Percentiles rank a stretch among this genome's conserved stretches.
Conservation (phyloP, 2,329 filamentous ascomycete species). For the Botrytis fragariae region DNA sequence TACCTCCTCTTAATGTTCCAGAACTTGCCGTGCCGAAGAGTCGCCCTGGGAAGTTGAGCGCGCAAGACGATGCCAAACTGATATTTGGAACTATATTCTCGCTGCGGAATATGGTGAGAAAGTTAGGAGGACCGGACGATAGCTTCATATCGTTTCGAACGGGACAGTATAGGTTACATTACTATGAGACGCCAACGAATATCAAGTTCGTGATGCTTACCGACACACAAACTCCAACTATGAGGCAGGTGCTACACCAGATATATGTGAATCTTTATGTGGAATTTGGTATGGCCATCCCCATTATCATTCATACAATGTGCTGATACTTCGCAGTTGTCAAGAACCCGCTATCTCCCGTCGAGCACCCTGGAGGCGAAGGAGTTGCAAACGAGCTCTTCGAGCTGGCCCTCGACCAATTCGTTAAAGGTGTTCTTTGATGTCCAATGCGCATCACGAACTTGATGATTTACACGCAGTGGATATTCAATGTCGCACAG, state of each 20-base stretch:
- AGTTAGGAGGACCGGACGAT: slow-evolving; percentile 89
- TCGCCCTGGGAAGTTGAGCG: slow-evolving; percentile 40
- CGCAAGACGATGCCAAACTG: slow-evolving; percentile 87
- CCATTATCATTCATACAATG: slow-evolving; percentile 22
- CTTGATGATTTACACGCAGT: not conserved
- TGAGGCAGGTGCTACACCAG: slow-evolving; percentile 92
- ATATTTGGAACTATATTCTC: slow-evolving; percentile 98
- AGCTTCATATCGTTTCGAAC: slow-evolving; percentile 94
- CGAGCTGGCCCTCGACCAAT: slow-evolving; percentile 72
- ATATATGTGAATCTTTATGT: slow-evolving; percentile 99
- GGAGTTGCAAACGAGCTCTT: slow-evolving; percentile 72
- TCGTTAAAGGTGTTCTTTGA: slow-evolving; percentile 62
- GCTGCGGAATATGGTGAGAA: slow-evolving; percentile 92
- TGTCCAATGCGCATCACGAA: not conserved
- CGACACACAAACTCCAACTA: slow-evolving; percentile 82
- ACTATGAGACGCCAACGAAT: slow-evolving; percentile 95
- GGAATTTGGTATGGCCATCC: slow-evolving; percentile 71
- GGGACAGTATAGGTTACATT: slow-evolving; percentile 95
- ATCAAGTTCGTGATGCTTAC: slow-evolving; percentile 97
- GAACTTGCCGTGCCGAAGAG: slow-evolving; percentile 36
- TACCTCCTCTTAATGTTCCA: slow-evolving; percentile 30
- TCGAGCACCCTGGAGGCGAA: slow-evolving; percentile 65
- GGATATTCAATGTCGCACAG: slow-evolving; percentile 1
- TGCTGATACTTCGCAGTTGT: slow-evolving; percentile 51
- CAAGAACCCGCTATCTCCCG: slow-evolving; percentile 67